phyloP scores from a whole-genome alignment of 1,284 basidiomycete genomes.

The Kalmanozyma brasiliensis region DNA sequence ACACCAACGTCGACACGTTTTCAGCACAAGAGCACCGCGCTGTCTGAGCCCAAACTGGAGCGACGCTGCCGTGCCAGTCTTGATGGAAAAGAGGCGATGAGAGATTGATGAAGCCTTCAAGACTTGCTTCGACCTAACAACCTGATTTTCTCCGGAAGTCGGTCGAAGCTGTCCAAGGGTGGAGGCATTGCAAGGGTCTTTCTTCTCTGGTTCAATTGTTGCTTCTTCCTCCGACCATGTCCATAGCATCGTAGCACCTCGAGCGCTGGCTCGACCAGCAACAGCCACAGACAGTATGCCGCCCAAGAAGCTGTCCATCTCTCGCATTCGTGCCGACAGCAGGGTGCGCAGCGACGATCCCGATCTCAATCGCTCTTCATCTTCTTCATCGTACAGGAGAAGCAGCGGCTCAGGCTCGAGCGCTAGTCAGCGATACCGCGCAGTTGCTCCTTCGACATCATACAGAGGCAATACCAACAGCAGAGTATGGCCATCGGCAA shows the following conservation, averaged over 20 bases:
- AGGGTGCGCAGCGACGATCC: constrained; percentile 34
- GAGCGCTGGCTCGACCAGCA: background rate
- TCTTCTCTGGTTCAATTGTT: too few relatives aligned
- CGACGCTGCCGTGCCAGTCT: constrained; percentile 37
- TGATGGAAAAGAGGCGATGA: constrained; percentile 8
- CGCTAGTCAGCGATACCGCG: constrained; percentile 18
- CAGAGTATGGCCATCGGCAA: background rate
- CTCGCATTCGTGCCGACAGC: constrained; percentile 30
- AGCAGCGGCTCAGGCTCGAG: constrained; percentile 9
- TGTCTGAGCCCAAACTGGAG: constrained; percentile 18
- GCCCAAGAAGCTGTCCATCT: constrained; percentile 32
- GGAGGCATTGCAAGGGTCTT: constrained; percentile 4
- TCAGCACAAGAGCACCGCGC: constrained; percentile 17
- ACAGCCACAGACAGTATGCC: too few relatives aligned
- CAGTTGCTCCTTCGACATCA: constrained; percentile 9
- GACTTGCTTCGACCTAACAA: too few relatives aligned
- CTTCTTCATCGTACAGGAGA: constrained; percentile 9
- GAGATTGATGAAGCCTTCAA: too few relatives aligned
- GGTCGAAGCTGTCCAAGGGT: background rate
- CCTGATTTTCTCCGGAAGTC: background rate
- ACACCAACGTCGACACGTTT: background rate
- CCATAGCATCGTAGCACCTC: background rate
- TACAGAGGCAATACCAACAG: background rate
- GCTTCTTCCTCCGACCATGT: too few relatives aligned
- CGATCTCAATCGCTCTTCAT: constrained; percentile 26